A percentile compares a stretch with the other conserved stretches of the same genome.
phyloP scores from a whole-genome alignment of 2,329 filamentous ascomycete genomes.

The Diaporthe citrichinensis region DNA sequence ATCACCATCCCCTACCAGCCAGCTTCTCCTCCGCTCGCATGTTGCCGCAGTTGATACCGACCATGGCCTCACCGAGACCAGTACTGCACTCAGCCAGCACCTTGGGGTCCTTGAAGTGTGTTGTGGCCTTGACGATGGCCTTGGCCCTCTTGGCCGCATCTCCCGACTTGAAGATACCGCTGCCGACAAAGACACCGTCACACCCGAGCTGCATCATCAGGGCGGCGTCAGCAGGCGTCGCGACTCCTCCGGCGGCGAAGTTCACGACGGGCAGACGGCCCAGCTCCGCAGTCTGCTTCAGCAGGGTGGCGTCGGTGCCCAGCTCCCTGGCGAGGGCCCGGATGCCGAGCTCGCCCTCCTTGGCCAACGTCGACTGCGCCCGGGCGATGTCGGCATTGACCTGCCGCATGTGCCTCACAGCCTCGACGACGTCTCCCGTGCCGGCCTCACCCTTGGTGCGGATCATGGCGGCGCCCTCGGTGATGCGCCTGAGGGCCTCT shows the following conservation, averaged over 20 bases:
- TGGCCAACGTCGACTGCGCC: slow-evolving; percentile 80
- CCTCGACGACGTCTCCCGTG: slow-evolving; percentile 96
- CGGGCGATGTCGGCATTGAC: slow-evolving; percentile 86
- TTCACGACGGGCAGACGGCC: slow-evolving; percentile 95
- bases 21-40: slow-evolving; percentile 87
- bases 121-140: slow-evolving; percentile 95
- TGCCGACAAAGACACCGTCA: slow-evolving; percentile 97
- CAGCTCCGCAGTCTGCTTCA: slow-evolving; percentile 89
- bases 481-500: slow-evolving; percentile 91
- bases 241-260: slow-evolving; percentile 98
- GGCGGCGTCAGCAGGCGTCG: slow-evolving; percentile 96
- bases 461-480: slow-evolving; percentile 98
- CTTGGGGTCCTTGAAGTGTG: slow-evolving; percentile 88
- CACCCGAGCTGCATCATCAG: slow-evolving; percentile 99
- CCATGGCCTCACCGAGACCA: slow-evolving; percentile 97
- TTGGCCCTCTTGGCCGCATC: slow-evolving; percentile 90
- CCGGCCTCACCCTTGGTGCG: slow-evolving; percentile 98
- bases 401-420: slow-evolving; percentile 94
- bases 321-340: slow-evolving; percentile 86
- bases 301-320: slow-evolving; percentile 81
- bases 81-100: slow-evolving; percentile 89
- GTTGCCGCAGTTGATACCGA: slow-evolving; percentile 88
- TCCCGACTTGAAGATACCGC: slow-evolving; percentile 97
- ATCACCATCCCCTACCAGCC: slow-evolving; percentile 86
- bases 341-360: slow-evolving; percentile 65